phyloP scores from a whole-genome alignment of 495 filamentous ascomycete species.

The Acidomyces sp. region DNA sequence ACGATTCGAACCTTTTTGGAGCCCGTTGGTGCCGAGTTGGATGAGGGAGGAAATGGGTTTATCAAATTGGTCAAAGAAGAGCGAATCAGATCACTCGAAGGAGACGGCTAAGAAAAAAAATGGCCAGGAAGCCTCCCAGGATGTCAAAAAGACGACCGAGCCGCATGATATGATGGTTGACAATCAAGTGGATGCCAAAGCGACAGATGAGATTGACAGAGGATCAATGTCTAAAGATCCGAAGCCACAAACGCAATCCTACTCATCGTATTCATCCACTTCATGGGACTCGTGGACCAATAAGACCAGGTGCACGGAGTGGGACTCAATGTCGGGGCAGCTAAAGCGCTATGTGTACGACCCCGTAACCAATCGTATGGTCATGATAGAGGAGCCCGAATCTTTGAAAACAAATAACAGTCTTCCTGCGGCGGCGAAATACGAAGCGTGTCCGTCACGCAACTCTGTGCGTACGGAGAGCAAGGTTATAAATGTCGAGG shows the following conservation, averaged over 20 bases:
- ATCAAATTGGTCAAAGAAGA: conserved; percentile 2
- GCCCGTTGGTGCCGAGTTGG: conserved; percentile 18
- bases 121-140: neutral
- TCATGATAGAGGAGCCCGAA: conserved; percentile 4
- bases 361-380: conserved; percentile 19
- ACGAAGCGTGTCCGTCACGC: no score
- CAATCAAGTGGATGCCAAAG: neutral
- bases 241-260: neutral
- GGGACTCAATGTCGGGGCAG: conserved; percentile 12
- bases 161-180: neutral
- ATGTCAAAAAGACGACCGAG: neutral
- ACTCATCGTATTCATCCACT: conserved; percentile 12
- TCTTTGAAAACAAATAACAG: neutral
- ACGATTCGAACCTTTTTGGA: conserved; percentile 21
- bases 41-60: conserved; percentile 18
- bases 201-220: no score
- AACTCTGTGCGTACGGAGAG: no score
- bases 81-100: neutral
- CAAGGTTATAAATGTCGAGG: no score
- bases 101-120: neutral
- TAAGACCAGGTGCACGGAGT: conserved; percentile 11
- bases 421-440: no score
- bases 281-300: conserved; percentile 17
- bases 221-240: neutral
- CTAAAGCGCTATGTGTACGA: conserved; percentile 15